A percentile compares a stretch with the other conserved stretches of the same genome.
Conservation (phyloP, 2,329 filamentous ascomycete species). For the Fusarium zealandicum region DNA sequence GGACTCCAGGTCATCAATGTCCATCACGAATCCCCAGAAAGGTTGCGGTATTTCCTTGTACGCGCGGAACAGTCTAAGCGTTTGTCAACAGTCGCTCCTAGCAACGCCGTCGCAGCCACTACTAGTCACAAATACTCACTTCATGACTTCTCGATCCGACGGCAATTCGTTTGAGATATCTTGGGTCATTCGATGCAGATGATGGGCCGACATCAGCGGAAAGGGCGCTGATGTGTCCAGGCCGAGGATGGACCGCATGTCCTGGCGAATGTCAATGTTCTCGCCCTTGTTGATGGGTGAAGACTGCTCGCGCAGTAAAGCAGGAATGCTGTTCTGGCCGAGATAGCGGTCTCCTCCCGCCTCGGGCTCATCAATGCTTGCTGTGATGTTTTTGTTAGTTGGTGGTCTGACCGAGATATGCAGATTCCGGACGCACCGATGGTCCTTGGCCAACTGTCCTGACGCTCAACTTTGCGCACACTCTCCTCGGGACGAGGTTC, state of each 20-base stretch:
- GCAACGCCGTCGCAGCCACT: neutral
- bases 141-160: slow-evolving; percentile 71
- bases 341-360: slow-evolving; percentile 66
- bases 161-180: slow-evolving; percentile 69
- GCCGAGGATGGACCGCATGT: slow-evolving; percentile 71
- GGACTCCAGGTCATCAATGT: slow-evolving; percentile 70
- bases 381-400: slow-evolving; percentile 42
- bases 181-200: slow-evolving; percentile 65
- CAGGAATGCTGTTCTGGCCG: slow-evolving; percentile 72
- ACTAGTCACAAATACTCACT: slow-evolving; percentile 53
- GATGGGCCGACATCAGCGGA: slow-evolving; percentile 69
- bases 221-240: slow-evolving; percentile 72
- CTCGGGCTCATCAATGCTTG: slow-evolving; percentile 61
- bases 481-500: slow-evolving; percentile 41
- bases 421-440: slow-evolving; percentile 44
- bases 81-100: slow-evolving; percentile 9
- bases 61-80: slow-evolving; percentile 64
- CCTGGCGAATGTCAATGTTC: slow-evolving; percentile 65
- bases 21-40: slow-evolving; percentile 72
- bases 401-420: slow-evolving; percentile 20
- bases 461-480: slow-evolving; percentile 46
- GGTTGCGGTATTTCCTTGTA: slow-evolving; percentile 73
- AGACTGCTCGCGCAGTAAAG: slow-evolving; percentile 68
- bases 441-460: slow-evolving; percentile 53
- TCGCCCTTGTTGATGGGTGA: slow-evolving; percentile 60